Percentiles rank a stretch among this genome's conserved stretches.
Evolutionary conservation across 164 flowering plant genomes (phyloP).

Genomic region (Cinnamomum chago): DNA sequence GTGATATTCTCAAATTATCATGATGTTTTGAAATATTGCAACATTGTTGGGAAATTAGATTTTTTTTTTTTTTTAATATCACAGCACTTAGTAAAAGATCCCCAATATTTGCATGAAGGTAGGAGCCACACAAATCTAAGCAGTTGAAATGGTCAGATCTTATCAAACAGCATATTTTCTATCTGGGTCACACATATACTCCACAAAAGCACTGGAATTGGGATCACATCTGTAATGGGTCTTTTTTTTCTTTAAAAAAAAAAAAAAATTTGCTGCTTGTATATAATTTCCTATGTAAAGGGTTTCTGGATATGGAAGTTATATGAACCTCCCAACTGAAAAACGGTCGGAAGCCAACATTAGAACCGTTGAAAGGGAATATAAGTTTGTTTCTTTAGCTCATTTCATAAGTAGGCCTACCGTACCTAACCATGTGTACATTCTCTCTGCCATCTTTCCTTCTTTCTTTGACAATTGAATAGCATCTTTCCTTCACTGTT

Average conservation of each 20-base stretch:
- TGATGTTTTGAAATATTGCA: too few species aligned
- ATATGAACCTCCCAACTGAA: slow-evolving; percentile 32
- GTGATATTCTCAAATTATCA: too few species aligned
- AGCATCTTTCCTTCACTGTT: slow-evolving; percentile 5
- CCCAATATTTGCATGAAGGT: not conserved
- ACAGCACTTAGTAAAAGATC: too few species aligned
- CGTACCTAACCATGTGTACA: slow-evolving; percentile 15
- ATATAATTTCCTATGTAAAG: slow-evolving; percentile 5
- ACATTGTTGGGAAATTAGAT: too few species aligned
- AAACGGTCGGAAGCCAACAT: slow-evolving; percentile 25
- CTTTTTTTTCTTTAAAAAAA: too few species aligned
- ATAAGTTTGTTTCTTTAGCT: slow-evolving; percentile 20
- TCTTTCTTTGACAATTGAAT: slow-evolving; percentile 6
- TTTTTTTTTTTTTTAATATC: too few species aligned
- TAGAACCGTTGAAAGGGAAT: slow-evolving; percentile 17
- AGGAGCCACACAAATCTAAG: not conserved
- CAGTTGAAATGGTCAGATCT: slow-evolving; percentile 2
- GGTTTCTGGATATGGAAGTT: slow-evolving; percentile 26
- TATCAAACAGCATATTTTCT: not conserved
- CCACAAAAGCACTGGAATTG: not conserved
- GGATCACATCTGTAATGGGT: not conserved
- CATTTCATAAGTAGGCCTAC: slow-evolving; percentile 22
- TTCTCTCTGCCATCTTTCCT: not conserved
- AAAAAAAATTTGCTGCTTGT: not conserved
- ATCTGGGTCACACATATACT: not conserved